Conservation (phyloP, 768 basidiomycete genomes). For the Suillus subaureus region DNA sequence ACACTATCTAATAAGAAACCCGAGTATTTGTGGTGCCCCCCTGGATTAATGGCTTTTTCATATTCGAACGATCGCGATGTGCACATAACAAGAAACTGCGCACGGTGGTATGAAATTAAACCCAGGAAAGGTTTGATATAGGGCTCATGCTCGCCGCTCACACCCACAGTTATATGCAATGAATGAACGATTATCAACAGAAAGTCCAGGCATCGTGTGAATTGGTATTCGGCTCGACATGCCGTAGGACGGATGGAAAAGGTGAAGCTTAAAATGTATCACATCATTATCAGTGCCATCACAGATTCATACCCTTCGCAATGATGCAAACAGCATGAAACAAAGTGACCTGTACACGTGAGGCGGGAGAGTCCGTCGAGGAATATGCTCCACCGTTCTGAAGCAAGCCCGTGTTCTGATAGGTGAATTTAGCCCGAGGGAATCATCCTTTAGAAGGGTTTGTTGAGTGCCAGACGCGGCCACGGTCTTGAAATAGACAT, state of each 20-base stretch:
- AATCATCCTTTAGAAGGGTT: conserved; percentile 2
- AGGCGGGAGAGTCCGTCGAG: not conserved
- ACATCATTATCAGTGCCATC: not conserved
- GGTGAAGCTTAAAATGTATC: conserved; percentile 18
- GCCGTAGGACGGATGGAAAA: conserved; percentile 15
- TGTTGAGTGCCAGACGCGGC: not conserved
- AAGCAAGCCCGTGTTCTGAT: not conserved
- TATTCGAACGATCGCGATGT: conserved; percentile 10
- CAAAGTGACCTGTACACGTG: not conserved
- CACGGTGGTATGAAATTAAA: not conserved
- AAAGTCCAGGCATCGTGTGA: conserved; percentile 24
- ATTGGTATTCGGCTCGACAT: conserved; percentile 9
- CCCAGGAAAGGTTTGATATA: conserved; percentile 3
- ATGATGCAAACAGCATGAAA: not conserved
- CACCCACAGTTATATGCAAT: conserved; percentile 13
- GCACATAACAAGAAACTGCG: conserved; percentile 16
- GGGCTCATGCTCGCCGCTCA: not conserved
- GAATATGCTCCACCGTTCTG: not conserved
- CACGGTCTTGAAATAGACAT: conserved; percentile 7
- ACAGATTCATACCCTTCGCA: not conserved
- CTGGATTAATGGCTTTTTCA: not conserved
- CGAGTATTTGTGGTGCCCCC: not conserved
- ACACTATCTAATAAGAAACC: not conserved
- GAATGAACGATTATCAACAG: conserved; percentile 17
- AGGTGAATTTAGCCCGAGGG: not conserved